phyloP scores from a whole-genome alignment of 2,329 filamentous ascomycete species.

The Aspergillus unguis region DNA sequence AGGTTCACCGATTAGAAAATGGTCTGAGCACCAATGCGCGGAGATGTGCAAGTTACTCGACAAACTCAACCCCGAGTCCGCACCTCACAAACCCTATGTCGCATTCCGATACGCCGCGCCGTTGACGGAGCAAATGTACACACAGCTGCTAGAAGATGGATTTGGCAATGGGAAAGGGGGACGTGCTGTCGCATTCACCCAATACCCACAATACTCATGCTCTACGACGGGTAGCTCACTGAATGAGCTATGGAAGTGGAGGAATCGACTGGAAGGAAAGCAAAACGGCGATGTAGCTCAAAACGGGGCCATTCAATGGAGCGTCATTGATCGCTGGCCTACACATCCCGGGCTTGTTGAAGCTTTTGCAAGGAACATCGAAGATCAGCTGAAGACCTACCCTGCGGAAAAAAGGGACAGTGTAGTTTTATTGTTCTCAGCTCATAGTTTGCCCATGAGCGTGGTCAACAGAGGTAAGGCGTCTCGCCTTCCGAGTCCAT shows the following conservation, averaged over 20 bases:
- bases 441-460: conserved; percentile 93
- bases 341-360: conserved; percentile 86
- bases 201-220: conserved; percentile 98
- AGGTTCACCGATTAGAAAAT: conserved; percentile 95
- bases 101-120: conserved; percentile 94
- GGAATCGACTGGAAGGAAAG: conserved; percentile 78
- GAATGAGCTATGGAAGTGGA: conserved; percentile 98
- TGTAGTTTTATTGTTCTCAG: conserved; percentile 87
- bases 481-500: not conserved
- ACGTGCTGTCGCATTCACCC: conserved; percentile 91
- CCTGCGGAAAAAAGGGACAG: conserved; percentile 73
- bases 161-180: conserved; percentile 89
- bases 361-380: conserved; percentile 88
- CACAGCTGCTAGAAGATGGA: conserved; percentile 75
- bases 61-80: conserved; percentile 83
- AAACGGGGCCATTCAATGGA: conserved; percentile 82
- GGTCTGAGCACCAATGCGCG: conserved; percentile 88
- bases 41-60: conserved; percentile 99
- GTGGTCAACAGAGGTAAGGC: conserved; percentile 82
- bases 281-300: conserved; percentile 50
- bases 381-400: conserved; percentile 78
- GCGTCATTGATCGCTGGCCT: conserved; percentile 96
- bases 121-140: conserved; percentile 91
- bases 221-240: conserved; percentile 94
- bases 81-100: conserved; percentile 95